A percentile compares a stretch with the other conserved stretches of the same genome.
phyloP scores from a whole-genome alignment of 305 asterid species.

The Solanum hybrid region DNA sequence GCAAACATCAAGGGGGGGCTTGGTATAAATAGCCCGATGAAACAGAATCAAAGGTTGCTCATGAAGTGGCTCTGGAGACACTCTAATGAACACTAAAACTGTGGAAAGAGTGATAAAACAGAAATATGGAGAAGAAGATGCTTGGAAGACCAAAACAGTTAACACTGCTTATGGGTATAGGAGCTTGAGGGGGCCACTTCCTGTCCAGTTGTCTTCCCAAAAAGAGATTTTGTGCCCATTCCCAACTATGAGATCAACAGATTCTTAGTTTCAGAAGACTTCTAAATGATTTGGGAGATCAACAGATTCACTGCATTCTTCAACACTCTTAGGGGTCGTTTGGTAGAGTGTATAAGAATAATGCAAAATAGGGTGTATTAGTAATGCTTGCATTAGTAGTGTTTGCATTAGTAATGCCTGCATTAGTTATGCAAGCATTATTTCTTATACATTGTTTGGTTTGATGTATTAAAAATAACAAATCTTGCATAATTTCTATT shows the following conservation, averaged over 20 bases:
- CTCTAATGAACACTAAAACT: not conserved
- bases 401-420: too few species aligned
- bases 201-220: not conserved
- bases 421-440: too few species aligned
- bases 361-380: too few species aligned
- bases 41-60: not conserved
- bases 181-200: not conserved
- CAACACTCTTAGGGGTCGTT: not conserved
- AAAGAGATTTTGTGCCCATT: not conserved
- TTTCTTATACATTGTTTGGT: too few species aligned
- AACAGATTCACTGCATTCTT: not conserved
- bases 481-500: too few species aligned
- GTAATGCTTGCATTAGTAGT: too few species aligned
- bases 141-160: not conserved
- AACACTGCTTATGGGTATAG: not conserved
- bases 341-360: too few species aligned
- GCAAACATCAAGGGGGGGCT: not conserved
- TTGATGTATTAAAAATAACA: too few species aligned
- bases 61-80: not conserved
- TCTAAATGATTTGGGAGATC: not conserved
- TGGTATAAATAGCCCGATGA: not conserved
- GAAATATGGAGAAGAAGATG: not conserved
- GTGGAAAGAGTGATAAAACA: not conserved
- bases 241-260: not conserved
- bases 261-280: not conserved